Percentiles rank a stretch among this genome's conserved stretches.
Conservation (phyloP, 164 flowering plant genomes). For the Vitis labrusca region DNA sequence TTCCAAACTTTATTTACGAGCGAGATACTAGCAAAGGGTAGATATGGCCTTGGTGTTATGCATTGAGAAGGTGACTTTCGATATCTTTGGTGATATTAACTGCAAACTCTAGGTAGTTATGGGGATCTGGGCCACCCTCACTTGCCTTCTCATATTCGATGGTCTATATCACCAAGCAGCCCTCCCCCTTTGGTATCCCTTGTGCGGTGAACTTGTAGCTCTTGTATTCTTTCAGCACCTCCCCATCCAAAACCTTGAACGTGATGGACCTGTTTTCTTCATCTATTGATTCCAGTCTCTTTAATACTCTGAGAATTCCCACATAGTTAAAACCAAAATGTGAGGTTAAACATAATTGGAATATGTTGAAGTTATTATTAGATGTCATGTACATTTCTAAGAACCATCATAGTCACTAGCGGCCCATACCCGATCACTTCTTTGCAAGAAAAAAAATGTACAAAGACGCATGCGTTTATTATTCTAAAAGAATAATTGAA, state of each 20-base stretch:
- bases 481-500: no score
- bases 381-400: no score
- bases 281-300: slow-evolving; percentile 19
- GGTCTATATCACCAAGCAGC: slow-evolving; percentile 40
- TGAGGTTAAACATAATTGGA: no score
- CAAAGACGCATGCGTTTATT: no score
- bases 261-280: slow-evolving; percentile 21
- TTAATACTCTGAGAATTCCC: slow-evolving; percentile 16
- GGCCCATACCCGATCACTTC: no score
- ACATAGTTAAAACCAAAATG: slow-evolving; percentile 2
- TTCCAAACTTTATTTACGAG: no score
- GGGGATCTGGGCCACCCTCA: slow-evolving; percentile 25
- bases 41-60: not conserved
- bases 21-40: no score
- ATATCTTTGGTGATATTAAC: slow-evolving; percentile 31
- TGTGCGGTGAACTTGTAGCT: slow-evolving; percentile 6
- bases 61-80: slow-evolving; percentile 27
- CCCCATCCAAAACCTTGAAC: slow-evolving; percentile 29
- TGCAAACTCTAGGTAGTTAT: slow-evolving; percentile 11
- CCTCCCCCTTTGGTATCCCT: slow-evolving; percentile 19
- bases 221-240: slow-evolving; percentile 21
- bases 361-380: not conserved
- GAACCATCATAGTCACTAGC: no score
- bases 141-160: slow-evolving; percentile 38
- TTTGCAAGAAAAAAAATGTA: no score